Evolutionary conservation across 2,329 filamentous ascomycete genomes (phyloP), one percentile per base, ranked within the genome.

Genomic region (Raffaelea deltoideospora): DNA sequence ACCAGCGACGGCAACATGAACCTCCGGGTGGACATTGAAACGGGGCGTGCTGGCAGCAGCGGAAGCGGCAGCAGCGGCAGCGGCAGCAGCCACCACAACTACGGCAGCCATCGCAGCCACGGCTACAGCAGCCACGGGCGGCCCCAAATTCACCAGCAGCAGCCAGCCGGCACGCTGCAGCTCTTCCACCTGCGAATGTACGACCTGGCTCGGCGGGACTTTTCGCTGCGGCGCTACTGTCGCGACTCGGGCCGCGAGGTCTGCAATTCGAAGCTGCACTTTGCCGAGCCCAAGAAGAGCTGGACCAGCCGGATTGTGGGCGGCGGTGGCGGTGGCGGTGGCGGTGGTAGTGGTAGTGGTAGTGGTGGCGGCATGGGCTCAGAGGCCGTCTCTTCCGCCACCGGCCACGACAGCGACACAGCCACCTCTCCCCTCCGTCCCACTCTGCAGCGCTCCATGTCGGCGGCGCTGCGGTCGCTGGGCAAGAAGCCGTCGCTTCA

Each of bases 111-210:
- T 13, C 8, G 23, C 8, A 26, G 8, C 8, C 23, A 26, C 5
- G 59, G 75, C 10, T 46, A n/a, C n/a, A n/a, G n/a, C n/a, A n/a
- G n/a, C n/a, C n/a, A n/a, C n/a, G n/a, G n/a, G n/a, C n/a, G n/a
- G n/a, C n/a, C n/a, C n/a, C n/a, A n/a, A n/a, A n/a, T n/a, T n/a
- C n/a, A n/a, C n/a, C n/a, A n/a, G n/a, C n/a, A n/a, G n/a, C n/a
- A n/a, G n/a, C n/a, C n/a, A n/a, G n/a, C n/a, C n/a, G n/a, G n/a
- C n/a, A n/a, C n/a, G n/a, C n/a, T 40, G 41, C 72, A 78, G 53
- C 76, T 98, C 33, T 96, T 95, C 59, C 88, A 98, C 56, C 65
- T 96, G 41, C 81, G 86, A 49, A 94, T 98, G 85, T 79, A 94
- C 54, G 85, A 96, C 55, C 63, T 96, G 38, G 77, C 76, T 50